These are phyloP conservation scores for Rhododendron simsii DNA, from an alignment of 148 eudicot species.

Conservation along the genomic window DNA sequence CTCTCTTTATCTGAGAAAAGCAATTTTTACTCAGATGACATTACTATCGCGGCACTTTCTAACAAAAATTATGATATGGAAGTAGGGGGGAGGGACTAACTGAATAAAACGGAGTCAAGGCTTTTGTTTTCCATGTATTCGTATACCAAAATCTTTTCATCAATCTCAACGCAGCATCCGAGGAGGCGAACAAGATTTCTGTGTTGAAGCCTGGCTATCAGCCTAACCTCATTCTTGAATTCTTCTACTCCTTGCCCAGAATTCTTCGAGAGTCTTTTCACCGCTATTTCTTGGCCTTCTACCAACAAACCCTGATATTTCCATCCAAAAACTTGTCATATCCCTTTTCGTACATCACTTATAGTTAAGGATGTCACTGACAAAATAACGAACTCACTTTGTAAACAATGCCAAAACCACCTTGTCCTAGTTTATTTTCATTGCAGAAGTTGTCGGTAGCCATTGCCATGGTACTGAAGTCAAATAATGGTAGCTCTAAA, in stretches of 20 bases:
- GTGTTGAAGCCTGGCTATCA: slow-evolving; percentile 82
- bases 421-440: slow-evolving; percentile 52
- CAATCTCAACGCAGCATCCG: slow-evolving; percentile 69
- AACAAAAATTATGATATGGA: not conserved
- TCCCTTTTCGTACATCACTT: not conserved
- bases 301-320: slow-evolving; percentile 40
- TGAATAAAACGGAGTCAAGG: slow-evolving; percentile 53
- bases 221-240: slow-evolving; percentile 63
- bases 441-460: slow-evolving; percentile 51
- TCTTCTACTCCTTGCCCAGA: slow-evolving; percentile 77
- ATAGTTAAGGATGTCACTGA: not conserved
- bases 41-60: not conserved
- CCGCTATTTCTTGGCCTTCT: slow-evolving; percentile 62
- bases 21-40: not conserved
- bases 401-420: slow-evolving; percentile 65
- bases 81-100: slow-evolving; percentile 21
- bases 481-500: slow-evolving; percentile 45
- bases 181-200: slow-evolving; percentile 75
- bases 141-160: slow-evolving; percentile 70
- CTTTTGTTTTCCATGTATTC: slow-evolving; percentile 70
- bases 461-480: slow-evolving; percentile 23
- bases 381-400: slow-evolving; percentile 27
- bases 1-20: slow-evolving; percentile 36
- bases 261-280: slow-evolving; percentile 65
- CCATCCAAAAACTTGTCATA: not conserved